These are phyloP conservation scores for Solanum pinnatisectum DNA, from an alignment of 257 asterid genomes.

Conservation along the genomic window DNA sequence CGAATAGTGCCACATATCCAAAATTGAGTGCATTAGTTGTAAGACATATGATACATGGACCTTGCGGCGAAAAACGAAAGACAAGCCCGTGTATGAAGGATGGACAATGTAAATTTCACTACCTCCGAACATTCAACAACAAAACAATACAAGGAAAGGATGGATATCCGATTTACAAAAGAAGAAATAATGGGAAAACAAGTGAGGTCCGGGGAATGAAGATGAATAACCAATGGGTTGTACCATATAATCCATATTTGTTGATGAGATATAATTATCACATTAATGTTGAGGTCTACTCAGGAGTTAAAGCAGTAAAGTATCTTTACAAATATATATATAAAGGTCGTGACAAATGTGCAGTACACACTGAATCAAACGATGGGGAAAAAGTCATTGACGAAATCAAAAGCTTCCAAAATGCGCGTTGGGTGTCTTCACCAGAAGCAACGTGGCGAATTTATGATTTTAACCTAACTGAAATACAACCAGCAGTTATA, in stretches of 20 bases:
- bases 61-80: not conserved
- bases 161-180: too few relatives aligned
- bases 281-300: not conserved
- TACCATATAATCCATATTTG: not conserved
- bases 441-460: too few relatives aligned
- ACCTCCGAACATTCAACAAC: not conserved
- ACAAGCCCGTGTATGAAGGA: not conserved
- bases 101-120: not conserved
- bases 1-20: not conserved
- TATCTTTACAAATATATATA: not conserved
- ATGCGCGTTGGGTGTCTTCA: too few relatives aligned
- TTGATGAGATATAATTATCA: not conserved
- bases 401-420: too few relatives aligned
- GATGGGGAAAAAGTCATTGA: too few relatives aligned
- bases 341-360: not conserved
- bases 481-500: too few relatives aligned
- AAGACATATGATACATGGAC: not conserved
- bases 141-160: not conserved
- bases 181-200: not conserved
- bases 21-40: not conserved
- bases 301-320: not conserved
- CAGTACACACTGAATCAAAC: not conserved
- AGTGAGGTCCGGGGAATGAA: not conserved
- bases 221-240: slow-evolving; percentile 9
- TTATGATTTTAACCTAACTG: too few relatives aligned